These are phyloP conservation scores for Arachnopeziza araneosa DNA, from an alignment of 2,329 filamentous ascomycete genomes.

Conservation along the genomic window DNA sequence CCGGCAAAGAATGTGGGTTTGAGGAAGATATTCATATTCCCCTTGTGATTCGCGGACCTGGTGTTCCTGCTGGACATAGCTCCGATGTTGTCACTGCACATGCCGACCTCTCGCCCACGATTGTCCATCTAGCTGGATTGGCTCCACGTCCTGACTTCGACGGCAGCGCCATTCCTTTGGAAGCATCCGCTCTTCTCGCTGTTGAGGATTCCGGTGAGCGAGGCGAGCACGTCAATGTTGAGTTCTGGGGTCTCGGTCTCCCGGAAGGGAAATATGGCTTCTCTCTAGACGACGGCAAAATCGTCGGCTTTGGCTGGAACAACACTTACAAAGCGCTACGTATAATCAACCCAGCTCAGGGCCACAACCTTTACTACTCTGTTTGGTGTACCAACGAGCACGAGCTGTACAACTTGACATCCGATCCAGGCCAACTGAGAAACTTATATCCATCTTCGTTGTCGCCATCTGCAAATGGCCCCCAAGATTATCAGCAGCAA, in stretches of 20 bases:
- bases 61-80: constrained; percentile 38
- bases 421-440: constrained; percentile 46
- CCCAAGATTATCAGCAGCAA: too few species aligned
- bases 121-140: constrained; percentile 37
- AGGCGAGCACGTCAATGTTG: constrained; percentile 44
- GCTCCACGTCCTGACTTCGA: constrained; percentile 41
- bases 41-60: constrained; percentile 53
- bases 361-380: constrained; percentile 59
- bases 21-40: constrained; percentile 48
- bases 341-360: constrained; percentile 32
- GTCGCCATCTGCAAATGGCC: constrained; percentile 1
- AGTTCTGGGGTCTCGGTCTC: constrained; percentile 37
- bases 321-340: constrained; percentile 47
- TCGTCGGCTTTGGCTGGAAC: constrained; percentile 28
- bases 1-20: constrained; percentile 45
- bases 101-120: constrained; percentile 46
- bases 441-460: constrained; percentile 36
- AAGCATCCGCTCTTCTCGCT: constrained; percentile 9
- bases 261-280: constrained; percentile 25
- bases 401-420: constrained; percentile 58
- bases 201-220: constrained; percentile 18
- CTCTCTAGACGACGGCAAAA: constrained; percentile 24
- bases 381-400: constrained; percentile 66
- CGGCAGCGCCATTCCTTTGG: constrained; percentile 38
- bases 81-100: constrained; percentile 45